A percentile compares a stretch with the other conserved stretches of the same genome.
These are phyloP conservation scores for Prunus mira DNA, from an alignment of 306 rosid genomes.

Conservation along the genomic window DNA sequence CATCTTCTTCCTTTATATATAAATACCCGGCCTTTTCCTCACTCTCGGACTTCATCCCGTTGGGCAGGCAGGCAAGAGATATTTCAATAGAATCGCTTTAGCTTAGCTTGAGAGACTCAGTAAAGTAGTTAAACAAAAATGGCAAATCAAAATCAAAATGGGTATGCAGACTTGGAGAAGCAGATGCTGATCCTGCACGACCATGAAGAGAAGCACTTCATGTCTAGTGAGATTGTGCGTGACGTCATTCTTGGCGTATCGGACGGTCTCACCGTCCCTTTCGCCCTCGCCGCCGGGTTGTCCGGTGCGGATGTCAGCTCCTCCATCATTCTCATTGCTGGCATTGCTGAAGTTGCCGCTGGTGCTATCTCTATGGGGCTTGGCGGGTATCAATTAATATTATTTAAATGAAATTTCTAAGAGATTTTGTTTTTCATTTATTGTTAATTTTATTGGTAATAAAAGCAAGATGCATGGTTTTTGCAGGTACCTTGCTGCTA, in stretches of 20 bases:
- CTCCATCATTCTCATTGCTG: constrained; percentile 45
- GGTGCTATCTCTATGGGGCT: constrained; percentile 61
- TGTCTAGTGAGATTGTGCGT: constrained; percentile 49
- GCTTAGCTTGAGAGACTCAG: too few relatives aligned
- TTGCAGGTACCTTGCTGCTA: constrained; percentile 80
- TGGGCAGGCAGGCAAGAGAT: background rate
- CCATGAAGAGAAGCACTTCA: constrained; percentile 53
- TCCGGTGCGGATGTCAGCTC: constrained; percentile 49
- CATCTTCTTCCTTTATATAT: background rate
- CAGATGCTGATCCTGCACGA: constrained; percentile 37
- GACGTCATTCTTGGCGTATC: constrained; percentile 51
- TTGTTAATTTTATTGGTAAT: too few relatives aligned
- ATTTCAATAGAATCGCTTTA: background rate
- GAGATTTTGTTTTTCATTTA: background rate
- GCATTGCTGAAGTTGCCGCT: constrained; percentile 52
- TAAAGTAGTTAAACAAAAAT: background rate
- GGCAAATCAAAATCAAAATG: background rate
- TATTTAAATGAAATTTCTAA: background rate
- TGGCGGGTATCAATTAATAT: constrained; percentile 51
- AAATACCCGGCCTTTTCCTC: background rate
- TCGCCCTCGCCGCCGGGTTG: constrained; percentile 46
- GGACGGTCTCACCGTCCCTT: constrained; percentile 53
- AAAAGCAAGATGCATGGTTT: too few relatives aligned
- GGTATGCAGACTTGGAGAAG: constrained; percentile 36
- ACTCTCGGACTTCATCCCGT: too few relatives aligned